These are phyloP conservation scores for Akanthomyces muscarius DNA, from an alignment of 2,329 filamentous ascomycete species.

Conservation along the genomic window DNA sequence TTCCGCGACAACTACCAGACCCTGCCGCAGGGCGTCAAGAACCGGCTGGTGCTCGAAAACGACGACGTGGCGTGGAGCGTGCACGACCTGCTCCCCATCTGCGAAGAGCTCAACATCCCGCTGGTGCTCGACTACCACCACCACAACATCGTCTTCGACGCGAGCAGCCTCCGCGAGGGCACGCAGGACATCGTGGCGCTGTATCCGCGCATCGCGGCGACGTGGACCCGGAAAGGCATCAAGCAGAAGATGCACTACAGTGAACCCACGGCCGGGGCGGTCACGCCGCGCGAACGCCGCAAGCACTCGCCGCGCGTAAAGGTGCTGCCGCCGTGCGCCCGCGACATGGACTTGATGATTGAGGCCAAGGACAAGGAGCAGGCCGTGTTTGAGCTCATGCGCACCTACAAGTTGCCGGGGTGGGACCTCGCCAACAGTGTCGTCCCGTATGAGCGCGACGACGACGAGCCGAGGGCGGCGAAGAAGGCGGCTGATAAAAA, in stretches of 20 bases:
- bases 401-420: slow-evolving; percentile 77
- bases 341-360: slow-evolving; percentile 95
- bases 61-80: slow-evolving; percentile 93
- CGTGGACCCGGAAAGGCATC: slow-evolving; percentile 80
- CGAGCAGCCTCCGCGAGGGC: slow-evolving; percentile 67
- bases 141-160: slow-evolving; percentile 88
- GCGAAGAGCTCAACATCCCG: slow-evolving; percentile 91
- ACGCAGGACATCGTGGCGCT: slow-evolving; percentile 74
- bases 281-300: slow-evolving; percentile 72
- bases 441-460: slow-evolving; percentile 66
- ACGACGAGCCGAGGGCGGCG: slow-evolving; percentile 56
- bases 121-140: slow-evolving; percentile 92
- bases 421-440: slow-evolving; percentile 73
- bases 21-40: slow-evolving; percentile 67
- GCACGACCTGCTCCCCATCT: slow-evolving; percentile 83
- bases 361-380: slow-evolving; percentile 98
- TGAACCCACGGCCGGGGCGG: slow-evolving; percentile 60
- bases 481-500: slow-evolving; percentile 39
- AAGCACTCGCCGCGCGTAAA: slow-evolving; percentile 81
- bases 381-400: slow-evolving; percentile 91
- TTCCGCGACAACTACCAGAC: slow-evolving; percentile 71
- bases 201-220: slow-evolving; percentile 73
- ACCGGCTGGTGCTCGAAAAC: slow-evolving; percentile 83
- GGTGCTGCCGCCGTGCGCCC: slow-evolving; percentile 74
- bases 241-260: slow-evolving; percentile 97